A percentile compares a stretch with the other conserved stretches of the same genome.
Evolutionary conservation across 1,284 basidiomycete genomes (phyloP).

Genomic region (Sporisorium exsertum): DNA sequence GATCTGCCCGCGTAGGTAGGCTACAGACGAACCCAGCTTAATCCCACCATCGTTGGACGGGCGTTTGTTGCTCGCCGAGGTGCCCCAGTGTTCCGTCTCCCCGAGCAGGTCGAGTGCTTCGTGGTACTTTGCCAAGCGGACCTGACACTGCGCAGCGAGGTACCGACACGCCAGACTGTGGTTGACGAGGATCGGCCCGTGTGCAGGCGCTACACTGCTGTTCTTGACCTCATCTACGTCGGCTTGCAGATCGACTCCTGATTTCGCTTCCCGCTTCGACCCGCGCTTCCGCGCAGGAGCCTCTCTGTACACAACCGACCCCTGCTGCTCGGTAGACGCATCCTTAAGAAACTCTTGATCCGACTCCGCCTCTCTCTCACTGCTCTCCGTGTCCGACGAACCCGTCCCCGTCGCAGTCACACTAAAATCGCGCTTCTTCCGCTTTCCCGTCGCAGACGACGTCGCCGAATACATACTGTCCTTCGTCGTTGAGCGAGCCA

Average conservation of each 20-base stretch:
- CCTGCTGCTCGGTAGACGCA: constrained; percentile 12
- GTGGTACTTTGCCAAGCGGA: constrained; percentile 90
- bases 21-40: constrained; percentile 74
- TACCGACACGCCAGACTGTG: constrained; percentile 62
- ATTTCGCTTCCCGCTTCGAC: neutral
- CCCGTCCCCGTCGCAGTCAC: constrained; percentile 61
- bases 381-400: constrained; percentile 30
- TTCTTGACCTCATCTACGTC: constrained; percentile 44
- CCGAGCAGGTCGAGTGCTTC: constrained; percentile 94
- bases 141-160: constrained; percentile 88
- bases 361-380: constrained; percentile 12
- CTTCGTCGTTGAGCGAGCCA: constrained; percentile 43
- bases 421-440: constrained; percentile 60
- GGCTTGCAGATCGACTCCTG: constrained; percentile 21
- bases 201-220: constrained; percentile 24
- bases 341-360: constrained; percentile 32
- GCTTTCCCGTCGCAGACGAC: constrained; percentile 47
- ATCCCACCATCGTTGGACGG: constrained; percentile 69
- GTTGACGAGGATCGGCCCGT: constrained; percentile 60
- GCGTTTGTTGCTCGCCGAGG: constrained; percentile 36
- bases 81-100: constrained; percentile 61
- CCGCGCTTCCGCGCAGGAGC: neutral
- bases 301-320: constrained; percentile 16
- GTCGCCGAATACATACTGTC: constrained; percentile 39
- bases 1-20: constrained; percentile 88